These are phyloP conservation scores for Mortierella sp. DNA, from an alignment of 371 early-diverging fungal genomes.

Conservation along the genomic window DNA sequence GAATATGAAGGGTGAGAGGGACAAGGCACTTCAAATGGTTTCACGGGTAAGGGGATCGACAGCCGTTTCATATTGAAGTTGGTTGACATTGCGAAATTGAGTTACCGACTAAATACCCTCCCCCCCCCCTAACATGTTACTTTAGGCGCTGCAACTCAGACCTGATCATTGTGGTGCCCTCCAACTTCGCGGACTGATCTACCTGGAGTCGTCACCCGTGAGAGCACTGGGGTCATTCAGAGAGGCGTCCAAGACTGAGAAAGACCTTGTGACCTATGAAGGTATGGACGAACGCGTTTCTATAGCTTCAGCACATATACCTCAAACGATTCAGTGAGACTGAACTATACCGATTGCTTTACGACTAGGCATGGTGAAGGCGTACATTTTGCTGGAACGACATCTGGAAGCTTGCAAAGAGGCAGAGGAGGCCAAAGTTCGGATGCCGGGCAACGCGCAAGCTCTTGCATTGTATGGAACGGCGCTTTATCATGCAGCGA, in stretches of 20 bases:
- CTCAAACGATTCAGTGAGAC: neutral
- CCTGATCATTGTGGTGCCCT: constrained; percentile 43
- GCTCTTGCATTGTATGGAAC: constrained; percentile 37
- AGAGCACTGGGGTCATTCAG: constrained; percentile 31
- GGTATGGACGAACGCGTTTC: constrained; percentile 8
- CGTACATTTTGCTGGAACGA: constrained; percentile 32
- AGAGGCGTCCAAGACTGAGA: constrained; percentile 26
- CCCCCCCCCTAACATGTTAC: neutral
- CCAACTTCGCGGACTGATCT: constrained; percentile 28
- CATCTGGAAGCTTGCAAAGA: constrained; percentile 22
- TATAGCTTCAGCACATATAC: too few species aligned
- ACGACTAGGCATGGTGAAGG: constrained; percentile 26
- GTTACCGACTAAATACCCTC: neutral
- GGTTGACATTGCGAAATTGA: neutral
- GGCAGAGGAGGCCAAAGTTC: constrained; percentile 23
- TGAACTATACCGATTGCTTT: neutral
- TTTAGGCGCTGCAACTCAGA: constrained; percentile 29
- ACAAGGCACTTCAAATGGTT: constrained; percentile 32
- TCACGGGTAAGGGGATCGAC: constrained; percentile 17
- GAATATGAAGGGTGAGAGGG: constrained; percentile 21
- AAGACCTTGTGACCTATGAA: constrained; percentile 31
- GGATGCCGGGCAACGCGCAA: constrained; percentile 35
- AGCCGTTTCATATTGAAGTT: neutral
- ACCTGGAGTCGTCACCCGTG: constrained; percentile 13
- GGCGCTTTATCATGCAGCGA: constrained; percentile 25